Conservation (phyloP, 1,139 yeast genomes). For the Taphrina flavorubra region DNA sequence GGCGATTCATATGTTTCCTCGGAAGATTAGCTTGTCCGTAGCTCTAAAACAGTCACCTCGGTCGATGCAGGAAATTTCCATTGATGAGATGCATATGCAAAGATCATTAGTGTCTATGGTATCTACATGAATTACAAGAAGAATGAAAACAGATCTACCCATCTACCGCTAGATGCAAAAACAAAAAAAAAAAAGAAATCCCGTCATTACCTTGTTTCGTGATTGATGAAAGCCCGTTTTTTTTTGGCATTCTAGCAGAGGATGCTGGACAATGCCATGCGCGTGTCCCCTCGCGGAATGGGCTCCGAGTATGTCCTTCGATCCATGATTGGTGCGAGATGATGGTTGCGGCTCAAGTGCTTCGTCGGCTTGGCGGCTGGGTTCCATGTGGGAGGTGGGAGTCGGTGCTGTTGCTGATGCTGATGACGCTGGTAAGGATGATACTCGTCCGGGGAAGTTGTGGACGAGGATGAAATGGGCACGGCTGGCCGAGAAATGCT, state of each 20-base stretch:
- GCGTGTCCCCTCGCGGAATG: conserved; percentile 1
- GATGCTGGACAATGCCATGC: conserved; percentile 23
- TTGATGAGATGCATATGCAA: background rate
- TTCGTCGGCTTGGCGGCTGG: background rate
- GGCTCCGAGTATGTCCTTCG: conserved; percentile 23
- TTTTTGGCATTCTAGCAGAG: background rate
- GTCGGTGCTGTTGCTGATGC: background rate
- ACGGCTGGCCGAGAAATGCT: conserved; percentile 1
- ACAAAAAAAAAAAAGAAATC: background rate
- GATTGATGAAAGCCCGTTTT: background rate
- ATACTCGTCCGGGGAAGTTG: no score
- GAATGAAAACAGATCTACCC: background rate
- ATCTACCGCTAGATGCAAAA: background rate
- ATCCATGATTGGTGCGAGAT: conserved; percentile 26
- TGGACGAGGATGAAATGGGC: background rate
- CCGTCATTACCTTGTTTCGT: background rate
- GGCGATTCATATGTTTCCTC: background rate
- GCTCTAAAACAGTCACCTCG: no score
- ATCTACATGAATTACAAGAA: conserved; percentile 2
- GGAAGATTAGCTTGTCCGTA: no score
- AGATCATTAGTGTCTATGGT: background rate
- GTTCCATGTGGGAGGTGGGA: conserved; percentile 8
- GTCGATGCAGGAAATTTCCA: background rate
- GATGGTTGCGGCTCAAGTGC: background rate
- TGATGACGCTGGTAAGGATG: no score